A percentile compares a stretch with the other conserved stretches of the same genome.
phyloP scores from a whole-genome alignment of 2,329 filamentous ascomycete species.

The Cytospora leucostoma region DNA sequence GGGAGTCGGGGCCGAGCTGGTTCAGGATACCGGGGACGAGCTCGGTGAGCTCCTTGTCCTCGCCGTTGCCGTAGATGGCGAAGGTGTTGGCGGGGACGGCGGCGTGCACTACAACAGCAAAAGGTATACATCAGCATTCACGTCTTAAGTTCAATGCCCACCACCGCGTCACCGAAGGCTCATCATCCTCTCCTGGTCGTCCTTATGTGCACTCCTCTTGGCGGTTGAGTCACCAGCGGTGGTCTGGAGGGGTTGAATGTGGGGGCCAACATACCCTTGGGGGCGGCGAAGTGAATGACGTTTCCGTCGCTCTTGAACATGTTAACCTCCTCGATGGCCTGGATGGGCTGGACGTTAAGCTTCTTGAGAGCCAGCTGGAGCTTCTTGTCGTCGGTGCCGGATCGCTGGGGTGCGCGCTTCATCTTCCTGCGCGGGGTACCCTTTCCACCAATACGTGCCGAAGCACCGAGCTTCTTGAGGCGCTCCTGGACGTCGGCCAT shows the following conservation, averaged over 20 bases:
- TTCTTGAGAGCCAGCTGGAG: constrained; percentile 97
- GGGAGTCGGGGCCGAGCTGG: constrained; percentile 97
- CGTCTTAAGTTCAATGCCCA: background rate
- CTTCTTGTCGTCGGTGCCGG: constrained; percentile 99
- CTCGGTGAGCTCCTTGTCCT: constrained; percentile 99
- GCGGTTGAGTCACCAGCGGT: constrained; percentile 6
- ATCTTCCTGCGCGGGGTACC: constrained; percentile 96
- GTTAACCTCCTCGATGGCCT: constrained; percentile 99
- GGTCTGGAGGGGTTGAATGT: constrained; percentile 2
- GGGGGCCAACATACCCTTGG: constrained; percentile 70
- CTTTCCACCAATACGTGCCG: constrained; percentile 79
- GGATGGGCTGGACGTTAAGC: constrained; percentile 99
- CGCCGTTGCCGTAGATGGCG: constrained; percentile 97
- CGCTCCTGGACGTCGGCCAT: constrained; percentile 61
- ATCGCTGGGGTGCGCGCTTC: constrained; percentile 94
- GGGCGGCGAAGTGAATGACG: constrained; percentile 98
- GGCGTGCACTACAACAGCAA: constrained; percentile 73
- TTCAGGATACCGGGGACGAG: constrained; percentile 99
- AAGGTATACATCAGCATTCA: constrained; percentile 9
- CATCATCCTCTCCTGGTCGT: background rate
- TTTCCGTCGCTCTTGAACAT: constrained; percentile 99
- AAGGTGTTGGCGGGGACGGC: constrained; percentile 98
- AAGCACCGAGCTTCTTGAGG: constrained; percentile 59
- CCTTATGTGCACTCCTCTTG: background rate
- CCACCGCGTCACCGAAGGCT: background rate